A percentile compares a stretch with the other conserved stretches of the same genome.
phyloP scores from a whole-genome alignment of 2,329 filamentous ascomycete genomes.

The Verruconis gallopava region DNA sequence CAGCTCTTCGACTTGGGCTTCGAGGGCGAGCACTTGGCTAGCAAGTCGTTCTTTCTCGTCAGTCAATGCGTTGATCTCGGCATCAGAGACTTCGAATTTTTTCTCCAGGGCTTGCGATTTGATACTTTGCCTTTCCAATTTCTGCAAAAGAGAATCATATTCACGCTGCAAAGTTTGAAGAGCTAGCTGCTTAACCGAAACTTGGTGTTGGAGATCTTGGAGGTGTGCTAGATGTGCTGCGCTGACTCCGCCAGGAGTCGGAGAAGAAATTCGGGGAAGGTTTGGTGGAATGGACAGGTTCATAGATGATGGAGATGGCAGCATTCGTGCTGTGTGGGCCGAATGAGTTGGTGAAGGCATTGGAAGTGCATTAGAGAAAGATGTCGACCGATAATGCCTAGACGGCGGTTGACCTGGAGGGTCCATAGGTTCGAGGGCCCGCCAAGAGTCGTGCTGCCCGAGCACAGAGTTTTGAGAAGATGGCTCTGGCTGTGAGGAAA shows the following conservation, averaged over 20 bases:
- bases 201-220: constrained; percentile 40
- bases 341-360: constrained; percentile 2
- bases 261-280: constrained; percentile 1
- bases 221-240: constrained; percentile 28
- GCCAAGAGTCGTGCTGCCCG: constrained; percentile 3
- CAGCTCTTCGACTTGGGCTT: constrained; percentile 36
- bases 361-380: constrained; percentile 1
- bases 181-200: constrained; percentile 39
- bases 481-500: not conserved
- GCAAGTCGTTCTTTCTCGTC: constrained; percentile 38
- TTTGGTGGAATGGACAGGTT: constrained; percentile 12
- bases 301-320: constrained; percentile 19
- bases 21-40: constrained; percentile 33
- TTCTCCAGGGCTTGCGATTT: constrained; percentile 38
- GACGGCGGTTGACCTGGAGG: constrained; percentile 3
- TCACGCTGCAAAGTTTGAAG: constrained; percentile 42
- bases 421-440: constrained; percentile 4
- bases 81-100: constrained; percentile 24
- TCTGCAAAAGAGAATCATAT: constrained; percentile 39
- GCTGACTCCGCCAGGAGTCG: not conserved
- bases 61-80: constrained; percentile 35
- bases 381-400: constrained; percentile 1
- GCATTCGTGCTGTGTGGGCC: constrained; percentile 4
- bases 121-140: constrained; percentile 36
- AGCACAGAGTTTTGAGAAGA: not conserved